Evolutionary conservation across 2,329 filamentous ascomycete species (phyloP), one percentile per base, ranked within the genome.

Genomic region (Ophiostoma quercus): DNA sequence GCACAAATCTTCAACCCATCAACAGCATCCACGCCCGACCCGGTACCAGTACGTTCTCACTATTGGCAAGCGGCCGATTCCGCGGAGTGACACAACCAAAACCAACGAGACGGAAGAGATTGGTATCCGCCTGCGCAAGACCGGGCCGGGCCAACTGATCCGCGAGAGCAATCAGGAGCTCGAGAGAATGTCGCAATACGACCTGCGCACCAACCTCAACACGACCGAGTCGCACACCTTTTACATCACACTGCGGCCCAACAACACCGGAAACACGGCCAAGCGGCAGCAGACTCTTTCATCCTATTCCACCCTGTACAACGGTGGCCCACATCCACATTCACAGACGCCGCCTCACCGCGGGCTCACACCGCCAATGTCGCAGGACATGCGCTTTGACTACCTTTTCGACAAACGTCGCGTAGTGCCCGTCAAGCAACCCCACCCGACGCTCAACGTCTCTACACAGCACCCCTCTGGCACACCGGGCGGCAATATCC

Each of bases 101-200:
- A 43, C 14, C 12, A 12, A 19, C 9, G 60, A 37, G 16, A 54
- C 16, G 4, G 25, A 51, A 16, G 70, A 73, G 66, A 70, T 71
- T 16, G 71, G 72, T 41, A 70, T 73, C 43, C 67, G 34, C 22
- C 29, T 73, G 1, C 71, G 69, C 8, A 72, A 72, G 63, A 66
- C 71, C 22, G 71, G 72, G 0, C 67, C 71, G 11, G 69, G 60
- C 3, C 47, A 69, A n/a, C 70, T 69, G 1, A 1, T 73, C 22
- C 69, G 72, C 14, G 72, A 73, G n/a, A 54, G 63, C n/a, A 43
- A 57, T 11, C 57, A 34, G 1, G 19, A 57, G 22, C 63, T 72
- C 22, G 67, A 67, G 4, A 19, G 7, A 1, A 9, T 72, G 25
- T n/a, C 65, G 25, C 43, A 25, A 9, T 22, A 6, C 4, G 29